These are phyloP conservation scores for Hermanozyma aechmeae DNA, from an alignment of 805 yeast species.

Conservation along the genomic window DNA sequence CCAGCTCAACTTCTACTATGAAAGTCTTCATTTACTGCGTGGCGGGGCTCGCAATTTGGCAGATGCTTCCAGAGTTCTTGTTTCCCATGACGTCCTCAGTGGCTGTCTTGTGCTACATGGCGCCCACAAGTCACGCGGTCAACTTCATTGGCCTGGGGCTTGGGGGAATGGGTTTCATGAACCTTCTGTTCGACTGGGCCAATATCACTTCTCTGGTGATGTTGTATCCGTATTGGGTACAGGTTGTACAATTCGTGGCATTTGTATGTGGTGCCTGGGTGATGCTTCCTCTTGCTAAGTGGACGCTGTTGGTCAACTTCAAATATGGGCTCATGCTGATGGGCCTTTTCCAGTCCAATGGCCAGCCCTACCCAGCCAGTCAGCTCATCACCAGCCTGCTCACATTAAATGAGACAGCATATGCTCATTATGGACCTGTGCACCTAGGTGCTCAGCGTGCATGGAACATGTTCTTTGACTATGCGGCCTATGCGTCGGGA, in stretches of 20 bases:
- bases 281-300: slow-evolving; percentile 37
- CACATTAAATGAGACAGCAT: slow-evolving; percentile 36
- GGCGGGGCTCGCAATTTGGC: slow-evolving; percentile 24
- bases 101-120: slow-evolving; percentile 41
- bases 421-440: slow-evolving; percentile 35
- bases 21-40: no score
- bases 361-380: slow-evolving; percentile 32
- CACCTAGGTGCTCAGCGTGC: slow-evolving; percentile 39
- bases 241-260: slow-evolving; percentile 37
- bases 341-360: slow-evolving; percentile 25
- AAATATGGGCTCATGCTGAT: slow-evolving; percentile 40
- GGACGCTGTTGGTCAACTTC: slow-evolving; percentile 23
- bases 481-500: slow-evolving; percentile 43
- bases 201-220: slow-evolving; percentile 41
- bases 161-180: slow-evolving; percentile 43
- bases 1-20: no score
- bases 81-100: slow-evolving; percentile 42
- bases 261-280: slow-evolving; percentile 41
- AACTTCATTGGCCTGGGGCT: slow-evolving; percentile 44
- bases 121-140: slow-evolving; percentile 29
- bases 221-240: slow-evolving; percentile 46
- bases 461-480: slow-evolving; percentile 44
- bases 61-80: slow-evolving; percentile 38
- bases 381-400: slow-evolving; percentile 31
- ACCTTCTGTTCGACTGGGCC: slow-evolving; percentile 44